phyloP scores from a whole-genome alignment of 1,139 yeast species.

The Magnusiomyces magnusii region DNA sequence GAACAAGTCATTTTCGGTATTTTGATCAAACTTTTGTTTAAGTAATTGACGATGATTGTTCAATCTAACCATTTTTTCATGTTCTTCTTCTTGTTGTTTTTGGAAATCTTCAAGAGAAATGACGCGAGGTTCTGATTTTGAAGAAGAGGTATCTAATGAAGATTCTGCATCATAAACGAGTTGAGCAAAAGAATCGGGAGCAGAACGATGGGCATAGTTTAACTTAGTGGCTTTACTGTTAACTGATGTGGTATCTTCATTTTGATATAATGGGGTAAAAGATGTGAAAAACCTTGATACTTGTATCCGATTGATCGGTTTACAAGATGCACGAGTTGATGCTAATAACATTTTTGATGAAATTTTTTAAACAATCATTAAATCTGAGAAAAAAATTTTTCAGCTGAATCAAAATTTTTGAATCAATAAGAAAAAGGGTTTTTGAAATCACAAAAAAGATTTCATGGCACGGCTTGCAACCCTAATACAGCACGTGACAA shows the following conservation, averaged over 20 bases:
- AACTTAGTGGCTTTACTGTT: conserved; percentile 11
- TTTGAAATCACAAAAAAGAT: too few relatives aligned
- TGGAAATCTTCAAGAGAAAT: conserved; percentile 9
- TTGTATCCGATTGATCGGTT: background rate
- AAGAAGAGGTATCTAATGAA: background rate
- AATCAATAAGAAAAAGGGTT: too few relatives aligned
- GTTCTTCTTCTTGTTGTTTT: conserved; percentile 4
- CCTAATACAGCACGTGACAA: too few relatives aligned
- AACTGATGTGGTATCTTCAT: background rate
- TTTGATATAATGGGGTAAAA: too few relatives aligned
- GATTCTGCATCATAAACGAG: conserved; percentile 12
- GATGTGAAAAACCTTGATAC: background rate
- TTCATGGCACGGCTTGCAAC: too few relatives aligned
- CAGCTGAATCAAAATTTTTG: too few relatives aligned
- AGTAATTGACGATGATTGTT: background rate
- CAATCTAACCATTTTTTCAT: background rate
- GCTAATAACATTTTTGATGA: too few relatives aligned
- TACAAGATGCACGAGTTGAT: too few relatives aligned
- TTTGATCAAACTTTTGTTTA: background rate
- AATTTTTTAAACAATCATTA: too few relatives aligned
- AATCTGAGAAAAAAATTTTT: too few relatives aligned
- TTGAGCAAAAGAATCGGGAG: conserved; percentile 11
- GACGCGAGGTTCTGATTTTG: background rate
- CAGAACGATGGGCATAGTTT: conserved; percentile 12
- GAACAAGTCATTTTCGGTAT: background rate